Evolutionary conservation across 2,329 filamentous ascomycete genomes (phyloP).

Genomic region (Pestalotiopsis sp.): DNA sequence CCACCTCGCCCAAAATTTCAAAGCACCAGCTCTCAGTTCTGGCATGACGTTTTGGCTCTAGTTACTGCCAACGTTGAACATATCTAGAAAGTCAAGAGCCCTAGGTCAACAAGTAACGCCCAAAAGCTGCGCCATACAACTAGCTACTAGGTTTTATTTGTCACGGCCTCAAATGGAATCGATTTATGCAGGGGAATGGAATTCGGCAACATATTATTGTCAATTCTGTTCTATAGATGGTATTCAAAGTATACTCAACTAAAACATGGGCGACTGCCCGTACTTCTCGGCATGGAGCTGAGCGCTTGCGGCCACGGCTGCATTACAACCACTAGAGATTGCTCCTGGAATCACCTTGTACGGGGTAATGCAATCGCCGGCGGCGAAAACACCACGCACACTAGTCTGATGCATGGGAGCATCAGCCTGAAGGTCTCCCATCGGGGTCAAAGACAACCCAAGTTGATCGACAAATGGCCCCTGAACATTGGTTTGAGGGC

Average conservation of each 20-base stretch:
- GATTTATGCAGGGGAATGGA: too few species aligned
- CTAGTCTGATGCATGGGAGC: constrained; percentile 20
- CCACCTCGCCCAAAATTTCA: too few species aligned
- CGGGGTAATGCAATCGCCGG: constrained; percentile 24
- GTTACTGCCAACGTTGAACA: too few species aligned
- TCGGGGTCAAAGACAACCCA: background rate
- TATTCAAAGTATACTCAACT: background rate
- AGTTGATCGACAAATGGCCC: constrained; percentile 23
- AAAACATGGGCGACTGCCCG: background rate
- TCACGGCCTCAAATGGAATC: too few species aligned
- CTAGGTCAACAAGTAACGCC: too few species aligned
- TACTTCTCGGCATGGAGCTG: constrained; percentile 22
- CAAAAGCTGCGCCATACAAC: too few species aligned
- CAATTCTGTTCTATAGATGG: too few species aligned
- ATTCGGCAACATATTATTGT: too few species aligned
- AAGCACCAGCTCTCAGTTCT: too few species aligned
- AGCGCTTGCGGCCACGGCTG: constrained; percentile 19
- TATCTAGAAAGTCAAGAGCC: too few species aligned
- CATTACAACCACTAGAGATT: constrained; percentile 24
- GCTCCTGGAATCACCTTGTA: constrained; percentile 24
- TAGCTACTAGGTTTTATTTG: too few species aligned
- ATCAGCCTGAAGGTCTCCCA: constrained; percentile 22
- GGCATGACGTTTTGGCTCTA: too few species aligned
- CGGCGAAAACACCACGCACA: constrained; percentile 25
- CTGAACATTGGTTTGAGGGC: constrained; percentile 20